These are phyloP conservation scores for Hymenoscyphus albidus DNA, from an alignment of 2,329 filamentous ascomycete species.

Conservation along the genomic window DNA sequence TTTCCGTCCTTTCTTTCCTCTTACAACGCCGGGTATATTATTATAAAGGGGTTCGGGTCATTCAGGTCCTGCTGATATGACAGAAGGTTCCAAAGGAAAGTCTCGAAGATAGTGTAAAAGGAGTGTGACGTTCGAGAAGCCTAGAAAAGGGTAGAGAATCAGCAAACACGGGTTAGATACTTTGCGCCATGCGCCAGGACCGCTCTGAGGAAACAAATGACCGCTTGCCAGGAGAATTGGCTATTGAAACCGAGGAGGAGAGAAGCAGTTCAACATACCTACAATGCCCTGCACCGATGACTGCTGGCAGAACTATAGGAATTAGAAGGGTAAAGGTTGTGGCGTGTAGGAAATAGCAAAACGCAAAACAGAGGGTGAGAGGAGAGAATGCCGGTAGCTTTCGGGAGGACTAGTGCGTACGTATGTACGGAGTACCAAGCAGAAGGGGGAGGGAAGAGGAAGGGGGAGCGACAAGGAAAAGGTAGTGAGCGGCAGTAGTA, in stretches of 20 bases:
- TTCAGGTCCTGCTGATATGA: conserved; percentile 38
- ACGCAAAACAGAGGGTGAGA: conserved; percentile 8
- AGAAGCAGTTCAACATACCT: conserved; percentile 25
- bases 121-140: conserved; percentile 27
- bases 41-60: conserved; percentile 29
- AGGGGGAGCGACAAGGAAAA: conserved; percentile 11
- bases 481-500: neutral
- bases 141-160: conserved; percentile 19
- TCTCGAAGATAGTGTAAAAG: conserved; percentile 25
- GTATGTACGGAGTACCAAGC: conserved; percentile 11
- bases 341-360: conserved; percentile 19
- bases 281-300: conserved; percentile 36
- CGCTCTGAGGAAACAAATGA: neutral
- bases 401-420: conserved; percentile 10
- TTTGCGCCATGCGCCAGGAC: neutral
- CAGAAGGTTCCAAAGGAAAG: conserved; percentile 29
- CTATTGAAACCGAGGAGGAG: conserved; percentile 17
- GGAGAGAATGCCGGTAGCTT: conserved; percentile 13
- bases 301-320: conserved; percentile 26
- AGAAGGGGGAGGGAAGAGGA: conserved; percentile 9
- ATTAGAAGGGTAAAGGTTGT: conserved; percentile 21
- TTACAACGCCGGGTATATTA: conserved; percentile 16
- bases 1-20: conserved; percentile 9
- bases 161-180: conserved; percentile 13
- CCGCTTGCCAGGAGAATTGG: conserved; percentile 12